Evolutionary conservation across 495 filamentous ascomycete species (phyloP).

Genomic region (Amphirosellinia nigrospora): DNA sequence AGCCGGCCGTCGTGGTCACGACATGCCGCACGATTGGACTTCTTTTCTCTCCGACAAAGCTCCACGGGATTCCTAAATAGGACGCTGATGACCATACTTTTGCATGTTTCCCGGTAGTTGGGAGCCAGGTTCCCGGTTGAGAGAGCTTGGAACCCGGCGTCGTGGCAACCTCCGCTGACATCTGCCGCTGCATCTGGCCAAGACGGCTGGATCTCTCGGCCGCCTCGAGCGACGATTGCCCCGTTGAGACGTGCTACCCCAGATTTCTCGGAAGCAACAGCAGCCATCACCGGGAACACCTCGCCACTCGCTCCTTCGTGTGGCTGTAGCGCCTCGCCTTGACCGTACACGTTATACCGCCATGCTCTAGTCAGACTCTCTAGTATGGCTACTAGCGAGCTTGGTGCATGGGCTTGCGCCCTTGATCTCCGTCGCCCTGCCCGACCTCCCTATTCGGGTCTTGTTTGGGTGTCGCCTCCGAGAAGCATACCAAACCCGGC

Average conservation of each 20-base stretch:
- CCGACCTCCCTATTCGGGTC: conserved; percentile 38
- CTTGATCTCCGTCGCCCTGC: conserved; percentile 28
- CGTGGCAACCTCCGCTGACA: conserved; percentile 16
- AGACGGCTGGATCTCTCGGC: background rate
- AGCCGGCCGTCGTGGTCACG: background rate
- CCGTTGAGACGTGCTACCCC: background rate
- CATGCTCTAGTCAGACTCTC: too few relatives aligned
- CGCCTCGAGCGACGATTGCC: background rate
- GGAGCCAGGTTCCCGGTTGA: conserved; percentile 5
- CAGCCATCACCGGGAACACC: background rate
- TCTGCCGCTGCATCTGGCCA: conserved; percentile 5
- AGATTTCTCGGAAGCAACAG: background rate
- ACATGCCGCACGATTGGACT: background rate
- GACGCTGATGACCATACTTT: background rate
- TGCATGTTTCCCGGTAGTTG: conserved; percentile 1
- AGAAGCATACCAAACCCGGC: conserved; percentile 31
- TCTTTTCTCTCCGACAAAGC: background rate
- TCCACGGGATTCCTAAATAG: background rate
- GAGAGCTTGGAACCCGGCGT: background rate
- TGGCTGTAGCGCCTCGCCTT: background rate
- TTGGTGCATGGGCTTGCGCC: conserved; percentile 14
- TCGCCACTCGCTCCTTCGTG: background rate
- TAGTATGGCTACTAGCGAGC: conserved; percentile 7
- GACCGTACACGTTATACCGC: background rate
- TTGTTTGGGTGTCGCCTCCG: conserved; percentile 31